Base-by-base conservation (phyloP, 805 yeast species). In the Teunomyces aglyptinius region DNA sequence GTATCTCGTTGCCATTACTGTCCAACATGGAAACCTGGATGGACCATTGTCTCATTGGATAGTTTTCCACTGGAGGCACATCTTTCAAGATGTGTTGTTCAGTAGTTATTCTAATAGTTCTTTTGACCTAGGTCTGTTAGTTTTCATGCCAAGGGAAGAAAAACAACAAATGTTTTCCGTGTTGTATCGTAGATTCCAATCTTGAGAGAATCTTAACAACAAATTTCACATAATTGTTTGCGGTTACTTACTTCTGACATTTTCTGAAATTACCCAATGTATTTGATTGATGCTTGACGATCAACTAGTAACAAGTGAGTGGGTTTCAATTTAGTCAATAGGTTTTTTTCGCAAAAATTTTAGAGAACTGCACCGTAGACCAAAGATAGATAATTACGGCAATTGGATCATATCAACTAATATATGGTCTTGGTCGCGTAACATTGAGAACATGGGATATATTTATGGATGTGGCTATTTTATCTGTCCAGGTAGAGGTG, bases 11-110 rank as follows among this genome's bases (percentile, higher is more conserved):
- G 15, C 96, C 97, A 48, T 81, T 80, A 49, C 83, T 84, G 57
- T 90, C 91, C 50, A 94, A 76, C 61, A 90, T 67, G 34, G 80
- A 68, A 41, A 94, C 78, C 63, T 84, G 82, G 53, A 94, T 85
- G 40, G 87, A 78, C 99, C 99, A 92, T 66, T 83, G 82, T 63
- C 98, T 84, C 86, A 92, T 85, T 13, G 99, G 98, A 64, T 86
- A 92, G 63, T 89, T 95, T 55, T 86, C 90, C 47, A 86, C 94
- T 12, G 91, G 84, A 11, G 95, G 87, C 20, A 84, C 82, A 58
- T 86, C 96, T 49, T 83, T 82, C 51, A 89, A 71, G 53, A 92
- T 77, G 60, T 84, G 85, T 70, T 92, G 97, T 51, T 82, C 81
- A 20, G 97, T 92, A 47, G 89, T 86, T 58, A 91, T 81, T 67